Evolutionary conservation across 805 yeast species (phyloP), one percentile per base, ranked within the genome.

Genomic region (Blastobotrys chiropterorum): DNA sequence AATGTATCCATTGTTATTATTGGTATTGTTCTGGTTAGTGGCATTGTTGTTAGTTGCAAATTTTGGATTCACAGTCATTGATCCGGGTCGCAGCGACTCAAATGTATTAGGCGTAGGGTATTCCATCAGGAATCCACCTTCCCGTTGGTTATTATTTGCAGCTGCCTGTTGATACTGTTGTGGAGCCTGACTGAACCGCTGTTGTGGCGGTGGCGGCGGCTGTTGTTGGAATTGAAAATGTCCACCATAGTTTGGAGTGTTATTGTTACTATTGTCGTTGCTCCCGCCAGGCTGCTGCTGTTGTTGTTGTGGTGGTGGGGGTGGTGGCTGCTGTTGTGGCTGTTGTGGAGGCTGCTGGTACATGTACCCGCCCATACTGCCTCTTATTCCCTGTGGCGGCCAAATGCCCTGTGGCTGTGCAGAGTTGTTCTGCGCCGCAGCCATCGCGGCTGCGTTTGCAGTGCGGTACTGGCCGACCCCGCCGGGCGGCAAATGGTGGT

Each of bases 161-260:
- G 34, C 11, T 5, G 34, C 54, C 22, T 50, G 57, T 15, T 47
- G 58, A 34, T 51, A 56, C 8, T 53, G 59, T 15, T 51, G 60
- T 38, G 54, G 59, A 31, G 42, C 58, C 40, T 50, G 60, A 38
- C 53, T 53, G 13, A 31, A 47, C 40, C 42, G 56, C 46, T 53
- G 63, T 38, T 46, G 58, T 43, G 31, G 50, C 16, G 31, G 47
- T 40, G 16, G 43, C 4, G 20, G 16, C 3, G 30, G n/a, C 45
- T 42, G 45, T 5, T 42, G 45, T 14, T 42, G 45, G 45, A n/a
- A 13, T 14, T 11, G 19, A 7, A n/a, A 19, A 16, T 42, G 46
- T 11, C 22, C 34, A 11, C 22, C 34, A 11, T 26, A 26, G 11
- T 26, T 26, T 5, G 34, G 34, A 6, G 34, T 26, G 34, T 26